phyloP scores from a whole-genome alignment of 164 flowering plant species.

The Cinnamomum micranthum region DNA sequence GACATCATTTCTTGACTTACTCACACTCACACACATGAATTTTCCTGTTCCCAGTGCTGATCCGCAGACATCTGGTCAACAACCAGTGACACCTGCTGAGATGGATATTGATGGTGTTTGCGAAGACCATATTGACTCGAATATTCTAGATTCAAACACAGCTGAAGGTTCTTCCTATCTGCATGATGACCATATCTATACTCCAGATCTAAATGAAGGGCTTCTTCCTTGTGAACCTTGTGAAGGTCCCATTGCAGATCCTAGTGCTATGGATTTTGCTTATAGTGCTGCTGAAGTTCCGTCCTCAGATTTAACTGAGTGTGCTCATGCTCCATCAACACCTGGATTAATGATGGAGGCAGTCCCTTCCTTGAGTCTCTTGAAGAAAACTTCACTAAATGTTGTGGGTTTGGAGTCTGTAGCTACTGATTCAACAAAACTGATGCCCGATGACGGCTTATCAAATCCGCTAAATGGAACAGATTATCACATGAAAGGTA shows the following conservation, averaged over 20 bases:
- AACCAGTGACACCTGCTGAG: slow-evolving; percentile 21
- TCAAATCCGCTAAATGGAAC: slow-evolving; percentile 21
- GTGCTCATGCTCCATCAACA: slow-evolving; percentile 64
- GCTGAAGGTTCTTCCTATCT: slow-evolving; percentile 5
- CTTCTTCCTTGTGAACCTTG: slow-evolving; percentile 14
- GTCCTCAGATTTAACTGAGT: slow-evolving; percentile 22
- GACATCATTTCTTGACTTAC: neutral
- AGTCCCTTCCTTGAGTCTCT: slow-evolving; percentile 15
- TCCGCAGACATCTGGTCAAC: slow-evolving; percentile 37
- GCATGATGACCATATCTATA: neutral
- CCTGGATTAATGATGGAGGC: slow-evolving; percentile 61
- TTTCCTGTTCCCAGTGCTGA: slow-evolving; percentile 38
- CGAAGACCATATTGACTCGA: slow-evolving; percentile 26
- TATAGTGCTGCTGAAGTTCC: slow-evolving; percentile 2
- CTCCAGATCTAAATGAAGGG: slow-evolving; percentile 11
- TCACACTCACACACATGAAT: neutral
- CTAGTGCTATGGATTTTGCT: neutral
- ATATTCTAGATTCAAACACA: slow-evolving; percentile 5
- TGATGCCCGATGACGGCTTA: slow-evolving; percentile 17
- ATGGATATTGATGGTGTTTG: slow-evolving; percentile 30
- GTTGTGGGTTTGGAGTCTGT: slow-evolving; percentile 32
- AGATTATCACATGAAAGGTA: slow-evolving; percentile 17
- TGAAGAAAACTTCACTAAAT: slow-evolving; percentile 10
- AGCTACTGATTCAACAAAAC: slow-evolving; percentile 25
- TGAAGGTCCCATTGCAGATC: slow-evolving; percentile 14